These are phyloP conservation scores for Microbotryomycetes sp. DNA, from an alignment of 1,284 basidiomycete genomes.

Conservation along the genomic window DNA sequence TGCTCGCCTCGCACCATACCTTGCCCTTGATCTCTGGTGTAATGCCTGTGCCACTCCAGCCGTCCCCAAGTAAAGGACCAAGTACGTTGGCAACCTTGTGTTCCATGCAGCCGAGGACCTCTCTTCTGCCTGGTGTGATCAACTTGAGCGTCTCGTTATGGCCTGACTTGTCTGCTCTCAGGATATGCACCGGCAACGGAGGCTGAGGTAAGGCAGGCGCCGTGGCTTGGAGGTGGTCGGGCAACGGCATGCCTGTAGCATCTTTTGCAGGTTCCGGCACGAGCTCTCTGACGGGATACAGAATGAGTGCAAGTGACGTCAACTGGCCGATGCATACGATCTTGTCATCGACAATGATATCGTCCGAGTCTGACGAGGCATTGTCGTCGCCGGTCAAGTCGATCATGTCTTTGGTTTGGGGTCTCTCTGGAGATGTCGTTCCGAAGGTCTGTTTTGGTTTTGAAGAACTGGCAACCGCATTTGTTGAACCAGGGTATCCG, in stretches of 20 bases:
- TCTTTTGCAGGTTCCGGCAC: constrained; percentile 37
- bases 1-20: constrained; percentile 66
- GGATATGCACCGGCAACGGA: constrained; percentile 17
- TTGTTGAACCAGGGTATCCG: background rate
- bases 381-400: constrained; percentile 17
- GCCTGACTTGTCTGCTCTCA: constrained; percentile 42
- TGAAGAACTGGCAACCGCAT: background rate
- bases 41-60: constrained; percentile 44
- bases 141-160: constrained; percentile 73
- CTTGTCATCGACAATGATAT: constrained; percentile 17
- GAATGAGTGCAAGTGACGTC: constrained; percentile 67
- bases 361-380: constrained; percentile 14
- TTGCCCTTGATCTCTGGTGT: constrained; percentile 52
- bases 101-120: constrained; percentile 77
- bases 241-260: constrained; percentile 3
- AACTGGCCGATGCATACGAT: constrained; percentile 78
- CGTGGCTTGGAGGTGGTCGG: constrained; percentile 31
- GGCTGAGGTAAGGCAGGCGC: constrained; percentile 40
- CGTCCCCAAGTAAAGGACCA: constrained; percentile 55
- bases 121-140: constrained; percentile 56
- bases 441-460: background rate
- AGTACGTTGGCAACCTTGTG: constrained; percentile 67
- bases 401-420: constrained; percentile 4
- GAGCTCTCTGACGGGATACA: constrained; percentile 74
- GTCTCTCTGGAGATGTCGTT: background rate